A percentile compares a stretch with the other conserved stretches of the same genome.
These are phyloP conservation scores for Albifimbria verrucaria DNA, from an alignment of 2,329 filamentous ascomycete species.

Conservation along the genomic window DNA sequence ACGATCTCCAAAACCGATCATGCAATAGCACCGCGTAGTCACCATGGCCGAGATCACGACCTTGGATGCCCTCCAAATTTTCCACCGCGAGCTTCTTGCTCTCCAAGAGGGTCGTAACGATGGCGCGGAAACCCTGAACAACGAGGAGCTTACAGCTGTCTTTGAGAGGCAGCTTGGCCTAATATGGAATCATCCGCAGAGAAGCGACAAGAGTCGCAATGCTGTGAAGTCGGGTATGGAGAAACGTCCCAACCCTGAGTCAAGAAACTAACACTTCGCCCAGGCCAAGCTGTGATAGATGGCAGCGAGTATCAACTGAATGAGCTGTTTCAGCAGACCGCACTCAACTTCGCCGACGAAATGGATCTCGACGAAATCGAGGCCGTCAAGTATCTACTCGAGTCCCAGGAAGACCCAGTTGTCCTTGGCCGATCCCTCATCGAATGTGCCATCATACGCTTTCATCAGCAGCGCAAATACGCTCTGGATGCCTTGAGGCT, in stretches of 20 bases:
- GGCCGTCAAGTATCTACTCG: slow-evolving; percentile 72
- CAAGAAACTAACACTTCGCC: slow-evolving; percentile 11
- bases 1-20: slow-evolving; percentile 25
- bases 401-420: slow-evolving; percentile 66
- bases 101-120: slow-evolving; percentile 65
- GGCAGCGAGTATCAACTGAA: slow-evolving; percentile 78
- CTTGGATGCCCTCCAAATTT: slow-evolving; percentile 74
- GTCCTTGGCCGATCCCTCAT: slow-evolving; percentile 69
- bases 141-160: slow-evolving; percentile 66
- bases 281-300: slow-evolving; percentile 73
- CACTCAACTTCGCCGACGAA: slow-evolving; percentile 79
- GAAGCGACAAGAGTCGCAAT: slow-evolving; percentile 73
- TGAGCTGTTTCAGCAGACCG: slow-evolving; percentile 79
- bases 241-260: slow-evolving; percentile 2
- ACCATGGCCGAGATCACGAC: slow-evolving; percentile 71
- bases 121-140: slow-evolving; percentile 63
- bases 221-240: slow-evolving; percentile 62
- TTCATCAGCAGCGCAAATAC: slow-evolving; percentile 81
- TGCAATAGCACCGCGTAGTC: slow-evolving; percentile 43
- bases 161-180: slow-evolving; percentile 69
- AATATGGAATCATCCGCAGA: slow-evolving; percentile 71
- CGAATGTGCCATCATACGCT: slow-evolving; percentile 78
- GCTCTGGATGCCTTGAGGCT: slow-evolving; percentile 81
- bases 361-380: slow-evolving; percentile 87
- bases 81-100: slow-evolving; percentile 81